Conservation (phyloP, 139 green algal species). For the Chlorella ohadii region DNA sequence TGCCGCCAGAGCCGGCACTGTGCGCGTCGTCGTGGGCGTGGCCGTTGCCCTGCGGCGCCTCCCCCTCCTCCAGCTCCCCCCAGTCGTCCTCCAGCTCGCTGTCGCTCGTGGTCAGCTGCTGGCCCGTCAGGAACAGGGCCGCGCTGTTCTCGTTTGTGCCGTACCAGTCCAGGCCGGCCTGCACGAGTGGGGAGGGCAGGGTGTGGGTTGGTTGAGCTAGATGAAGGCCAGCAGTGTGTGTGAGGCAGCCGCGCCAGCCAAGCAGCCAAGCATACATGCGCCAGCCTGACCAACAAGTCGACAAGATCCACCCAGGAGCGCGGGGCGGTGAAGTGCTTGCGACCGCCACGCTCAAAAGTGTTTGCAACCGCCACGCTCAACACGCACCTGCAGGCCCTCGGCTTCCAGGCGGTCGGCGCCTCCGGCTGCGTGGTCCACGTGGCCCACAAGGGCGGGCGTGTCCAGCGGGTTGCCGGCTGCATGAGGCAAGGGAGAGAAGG, state of each 20-base stretch:
- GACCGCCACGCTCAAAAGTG: too few relatives aligned
- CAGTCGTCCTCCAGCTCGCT: constrained; percentile 2
- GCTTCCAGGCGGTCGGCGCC: constrained; percentile 31
- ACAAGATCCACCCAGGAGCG: too few relatives aligned
- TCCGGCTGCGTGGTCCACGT: background rate
- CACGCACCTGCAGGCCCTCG: constrained; percentile 30
- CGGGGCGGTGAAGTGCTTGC: too few relatives aligned
- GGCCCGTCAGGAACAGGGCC: constrained; percentile 12
- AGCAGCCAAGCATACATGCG: too few relatives aligned
- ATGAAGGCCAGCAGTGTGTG: too few relatives aligned
- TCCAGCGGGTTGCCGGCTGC: constrained; percentile 39
- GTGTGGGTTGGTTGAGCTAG: too few relatives aligned
- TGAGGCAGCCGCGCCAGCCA: too few relatives aligned
- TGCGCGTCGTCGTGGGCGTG: background rate
- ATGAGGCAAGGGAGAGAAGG: background rate
- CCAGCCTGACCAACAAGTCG: too few relatives aligned
- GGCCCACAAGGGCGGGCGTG: constrained; percentile 29
- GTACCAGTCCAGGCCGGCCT: constrained; percentile 44
- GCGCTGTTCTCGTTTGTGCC: constrained; percentile 34
- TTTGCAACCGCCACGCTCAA: too few relatives aligned
- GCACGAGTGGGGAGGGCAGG: too few relatives aligned
- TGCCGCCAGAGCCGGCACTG: background rate
- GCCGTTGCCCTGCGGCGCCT: background rate
- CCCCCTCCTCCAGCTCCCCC: background rate
- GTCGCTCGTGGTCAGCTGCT: constrained; percentile 27